Evolutionary conservation across 345 rosid species (phyloP), one percentile per base, ranked within the genome.

Genomic region (Reutealis trisperma): DNA sequence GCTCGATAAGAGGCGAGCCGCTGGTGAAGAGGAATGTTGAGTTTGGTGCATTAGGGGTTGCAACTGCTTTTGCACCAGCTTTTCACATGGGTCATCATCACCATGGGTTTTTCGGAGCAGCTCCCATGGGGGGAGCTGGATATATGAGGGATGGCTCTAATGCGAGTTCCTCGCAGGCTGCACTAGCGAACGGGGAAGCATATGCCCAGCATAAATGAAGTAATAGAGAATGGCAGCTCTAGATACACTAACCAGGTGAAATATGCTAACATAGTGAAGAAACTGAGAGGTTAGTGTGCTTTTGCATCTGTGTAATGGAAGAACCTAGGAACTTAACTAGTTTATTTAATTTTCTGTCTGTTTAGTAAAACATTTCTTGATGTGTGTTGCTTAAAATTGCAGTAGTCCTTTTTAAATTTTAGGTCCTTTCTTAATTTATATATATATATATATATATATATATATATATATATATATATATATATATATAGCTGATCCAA

Each of bases 1-100:
- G 89, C 24, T 84, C 87, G 2, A 77, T 84, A 63, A 78, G 92
- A 82, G 85, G 88, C 2, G 87, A 84, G 84, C 80, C 88, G 10
- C 71, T 92, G 75, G 77, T 86, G 83, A 94, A 90, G 89, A 87
- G 96, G 81, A 66, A 80, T 41, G 73, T 81, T 25, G 88, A 84
- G 70, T 88, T 76, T 70, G 88, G 89, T 42, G 45, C 75, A 4
- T 1, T 81, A 55, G 86, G 83, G 8, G 78, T 73, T 25, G 74
- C 82, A 41, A 72, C 87, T 64, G 79, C 86, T 9, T 85, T 82
- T 62, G 84, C 85, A 8, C 80, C 88, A 27, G 86, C 80, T 6
- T 85, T 86, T 72, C 90, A 80, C 58, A 60, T 81, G 82, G 84
- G 85, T 21, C 88, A 82, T 21, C 88, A 82, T 54, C 89, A 84